Base-by-base conservation (phyloP, 352 stramenopile species). In the Pythium rishiriense region DNA sequence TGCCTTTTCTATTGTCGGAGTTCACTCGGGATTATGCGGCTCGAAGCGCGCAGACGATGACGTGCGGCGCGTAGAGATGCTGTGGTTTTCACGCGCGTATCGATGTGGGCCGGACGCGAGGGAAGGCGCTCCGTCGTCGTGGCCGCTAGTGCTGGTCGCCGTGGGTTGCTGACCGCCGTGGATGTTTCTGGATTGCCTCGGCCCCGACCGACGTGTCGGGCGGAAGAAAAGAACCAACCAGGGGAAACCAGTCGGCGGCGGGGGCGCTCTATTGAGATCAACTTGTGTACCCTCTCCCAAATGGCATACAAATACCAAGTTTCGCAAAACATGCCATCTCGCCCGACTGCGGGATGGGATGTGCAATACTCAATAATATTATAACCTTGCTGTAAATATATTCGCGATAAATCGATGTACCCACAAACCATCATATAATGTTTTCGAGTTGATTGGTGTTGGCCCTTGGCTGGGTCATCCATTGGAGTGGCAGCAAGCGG, bases 381-480 rank as follows among this genome's bases (percentile, higher is more conserved):
- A 51, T 56, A 45, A 1, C 26, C 54, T 37, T 26, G 11, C 39
- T 33, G 25, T 29, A 31, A n/a, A 11, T 8, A 57, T 57, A 49
- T 26, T 8, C 14, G 6, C 26, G 3, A 24, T 35, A n/a, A 47
- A 43, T 28, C 31, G 31, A 56, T 26, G 45, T 21, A 15, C 15
- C 43, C 6, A 10, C 15, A 15, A 37, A 31, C 28, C 19, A 19
- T 22, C 29, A 29, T 64, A 65, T 62, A 26, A 52, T 42, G 12
- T 70, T 46, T 60, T 28, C 28, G 47, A 69, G 62, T 69, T 63
- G 54, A 48, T 69, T 64, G 54, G 62, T 62, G 35, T 45, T 41
- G 42, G 29, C 28, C 15, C n/a, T 50, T 56, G 11, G 43, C 22
- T 41, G 47, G 45, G 47, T 39, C 14, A 22, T 24, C 31, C n/a